A percentile compares a stretch with the other conserved stretches of the same genome.
phyloP scores from a whole-genome alignment of 352 stramenopile genomes.

The Elongisporangium anandrum region DNA sequence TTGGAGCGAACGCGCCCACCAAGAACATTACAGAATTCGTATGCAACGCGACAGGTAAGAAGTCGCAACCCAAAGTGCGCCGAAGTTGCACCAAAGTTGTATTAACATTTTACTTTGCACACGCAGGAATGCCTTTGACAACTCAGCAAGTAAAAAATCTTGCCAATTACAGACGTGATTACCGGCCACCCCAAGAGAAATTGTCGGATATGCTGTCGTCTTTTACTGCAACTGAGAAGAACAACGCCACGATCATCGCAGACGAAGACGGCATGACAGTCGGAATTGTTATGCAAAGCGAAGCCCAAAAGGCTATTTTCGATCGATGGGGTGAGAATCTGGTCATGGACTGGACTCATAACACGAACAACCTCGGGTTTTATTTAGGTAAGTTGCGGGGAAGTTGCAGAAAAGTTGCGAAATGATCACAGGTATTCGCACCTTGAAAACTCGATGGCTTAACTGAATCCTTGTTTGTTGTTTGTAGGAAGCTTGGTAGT shows the following conservation, averaged over 20 bases:
- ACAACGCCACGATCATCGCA: constrained; percentile 4
- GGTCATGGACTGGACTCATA: constrained; percentile 19
- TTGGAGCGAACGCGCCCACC: no score
- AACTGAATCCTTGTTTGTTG: background rate
- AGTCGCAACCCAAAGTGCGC: no score
- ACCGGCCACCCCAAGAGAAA: no score
- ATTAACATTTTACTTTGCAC: no score
- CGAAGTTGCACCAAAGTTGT: no score
- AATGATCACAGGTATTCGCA: background rate
- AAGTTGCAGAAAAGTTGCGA: background rate
- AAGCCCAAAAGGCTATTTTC: constrained; percentile 6
- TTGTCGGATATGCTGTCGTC: no score
- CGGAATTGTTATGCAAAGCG: constrained; percentile 11
- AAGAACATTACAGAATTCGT: no score
- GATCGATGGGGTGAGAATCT: constrained; percentile 15
- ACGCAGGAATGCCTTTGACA: no score
- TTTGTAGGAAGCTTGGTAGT: constrained; percentile 9
- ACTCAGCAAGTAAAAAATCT: no score
- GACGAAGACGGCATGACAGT: constrained; percentile 5
- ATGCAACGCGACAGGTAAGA: no score
- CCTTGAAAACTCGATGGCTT: no score
- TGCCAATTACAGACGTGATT: no score
- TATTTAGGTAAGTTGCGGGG: constrained; percentile 9
- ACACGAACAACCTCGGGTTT: constrained; percentile 17
- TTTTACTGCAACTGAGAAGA: background rate